These are phyloP conservation scores for Ascodesmis nigricans DNA, from an alignment of 495 filamentous ascomycete genomes.

Conservation along the genomic window DNA sequence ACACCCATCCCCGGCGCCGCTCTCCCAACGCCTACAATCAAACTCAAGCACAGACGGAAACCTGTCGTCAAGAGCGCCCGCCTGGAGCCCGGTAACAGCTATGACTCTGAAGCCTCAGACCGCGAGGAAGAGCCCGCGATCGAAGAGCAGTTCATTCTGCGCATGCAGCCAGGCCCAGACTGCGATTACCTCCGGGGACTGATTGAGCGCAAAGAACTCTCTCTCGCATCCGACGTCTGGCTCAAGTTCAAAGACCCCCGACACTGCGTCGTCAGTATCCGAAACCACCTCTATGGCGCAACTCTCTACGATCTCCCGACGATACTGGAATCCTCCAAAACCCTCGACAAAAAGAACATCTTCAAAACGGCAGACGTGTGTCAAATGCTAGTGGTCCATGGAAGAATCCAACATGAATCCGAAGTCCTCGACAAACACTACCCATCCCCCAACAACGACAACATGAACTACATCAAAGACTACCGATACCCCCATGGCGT, in stretches of 20 bases:
- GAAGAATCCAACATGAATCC: constrained; percentile 42
- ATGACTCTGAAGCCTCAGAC: constrained; percentile 92
- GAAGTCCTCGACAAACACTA: constrained; percentile 31
- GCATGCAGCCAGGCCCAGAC: constrained; percentile 67
- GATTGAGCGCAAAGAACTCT: constrained; percentile 50
- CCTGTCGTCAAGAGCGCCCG: constrained; percentile 27
- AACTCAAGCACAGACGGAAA: constrained; percentile 36
- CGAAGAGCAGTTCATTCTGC: constrained; percentile 69
- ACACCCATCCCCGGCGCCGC: constrained; percentile 8
- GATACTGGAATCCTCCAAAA: constrained; percentile 88
- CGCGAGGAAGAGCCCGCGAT: constrained; percentile 66
- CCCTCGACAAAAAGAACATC: constrained; percentile 76
- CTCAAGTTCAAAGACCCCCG: constrained; percentile 64
- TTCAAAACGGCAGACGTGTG: constrained; percentile 87
- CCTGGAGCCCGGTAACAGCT: constrained; percentile 47
- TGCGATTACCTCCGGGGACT: constrained; percentile 56
- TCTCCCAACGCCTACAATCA: constrained; percentile 24
- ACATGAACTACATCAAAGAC: constrained; percentile 27
- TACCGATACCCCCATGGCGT: constrained; percentile 79
- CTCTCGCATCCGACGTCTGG: constrained; percentile 45
- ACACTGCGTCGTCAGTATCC: constrained; percentile 46
- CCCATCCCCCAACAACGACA: background rate
- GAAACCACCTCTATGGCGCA: constrained; percentile 53
- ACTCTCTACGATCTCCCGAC: constrained; percentile 71
- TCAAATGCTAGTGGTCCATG: constrained; percentile 79